These are phyloP conservation scores for Sarcocystis neurona DNA, from an alignment of 169 alveolate species.

Conservation along the genomic window DNA sequence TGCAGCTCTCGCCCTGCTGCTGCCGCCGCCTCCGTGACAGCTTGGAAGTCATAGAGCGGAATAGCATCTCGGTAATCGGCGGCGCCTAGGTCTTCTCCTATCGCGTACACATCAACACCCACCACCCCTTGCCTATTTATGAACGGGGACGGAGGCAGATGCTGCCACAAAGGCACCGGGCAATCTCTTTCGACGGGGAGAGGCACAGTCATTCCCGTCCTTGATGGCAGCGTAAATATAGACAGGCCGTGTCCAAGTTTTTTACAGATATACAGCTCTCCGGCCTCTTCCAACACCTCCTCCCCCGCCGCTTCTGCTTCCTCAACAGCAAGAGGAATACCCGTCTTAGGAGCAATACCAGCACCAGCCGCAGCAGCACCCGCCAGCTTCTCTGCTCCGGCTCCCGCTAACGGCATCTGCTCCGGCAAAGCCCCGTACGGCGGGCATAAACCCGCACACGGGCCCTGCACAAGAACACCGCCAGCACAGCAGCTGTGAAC, in stretches of 20 bases:
- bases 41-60: neutral
- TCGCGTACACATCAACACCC: too few species aligned
- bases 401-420: too few species aligned
- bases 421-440: too few species aligned
- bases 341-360: too few species aligned
- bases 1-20: neutral
- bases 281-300: neutral
- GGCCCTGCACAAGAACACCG: too few species aligned
- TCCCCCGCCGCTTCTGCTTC: neutral
- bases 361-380: too few species aligned
- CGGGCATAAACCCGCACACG: too few species aligned
- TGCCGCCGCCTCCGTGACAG: neutral
- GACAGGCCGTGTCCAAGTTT: neutral
- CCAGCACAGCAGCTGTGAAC: too few species aligned
- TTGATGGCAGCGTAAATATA: neutral
- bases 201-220: neutral
- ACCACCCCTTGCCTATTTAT: neutral
- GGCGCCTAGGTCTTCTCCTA: neutral
- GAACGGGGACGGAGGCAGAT: constrained; percentile 16
- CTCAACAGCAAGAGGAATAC: constrained; percentile 3
- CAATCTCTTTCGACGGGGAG: neutral
- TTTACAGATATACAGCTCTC: neutral
- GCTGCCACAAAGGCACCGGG: neutral
- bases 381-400: too few species aligned
- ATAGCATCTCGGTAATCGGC: neutral